Evolutionary conservation across 306 rosid genomes (phyloP).

Genomic region (Chamaecrista fasciculata): DNA sequence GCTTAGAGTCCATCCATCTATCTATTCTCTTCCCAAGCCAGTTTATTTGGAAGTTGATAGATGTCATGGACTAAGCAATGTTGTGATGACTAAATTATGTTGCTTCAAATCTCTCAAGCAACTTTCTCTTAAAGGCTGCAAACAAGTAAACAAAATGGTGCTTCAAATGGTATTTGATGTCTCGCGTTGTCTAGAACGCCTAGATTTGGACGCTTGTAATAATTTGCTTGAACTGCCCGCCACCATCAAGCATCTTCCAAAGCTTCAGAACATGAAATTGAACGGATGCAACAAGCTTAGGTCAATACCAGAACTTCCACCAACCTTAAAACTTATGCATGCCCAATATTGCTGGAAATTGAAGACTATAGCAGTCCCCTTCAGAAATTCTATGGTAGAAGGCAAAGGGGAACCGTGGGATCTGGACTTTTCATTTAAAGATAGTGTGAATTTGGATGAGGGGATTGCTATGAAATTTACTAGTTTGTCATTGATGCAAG

Average conservation of each 20-base stretch:
- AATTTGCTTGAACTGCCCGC: neutral
- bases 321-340: neutral
- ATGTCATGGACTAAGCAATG: too few relatives aligned
- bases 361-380: neutral
- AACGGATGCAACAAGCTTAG: neutral
- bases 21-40: too few relatives aligned
- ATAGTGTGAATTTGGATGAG: neutral
- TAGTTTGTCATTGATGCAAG: neutral
- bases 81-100: too few relatives aligned
- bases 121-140: too few relatives aligned
- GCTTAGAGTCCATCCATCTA: too few relatives aligned
- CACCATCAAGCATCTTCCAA: neutral
- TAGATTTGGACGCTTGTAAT: neutral
- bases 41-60: too few relatives aligned
- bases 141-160: too few relatives aligned
- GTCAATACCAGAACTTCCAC: constrained; percentile 14
- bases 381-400: too few relatives aligned
- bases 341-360: neutral
- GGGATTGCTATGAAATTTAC: neutral
- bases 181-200: too few relatives aligned
- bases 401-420: too few relatives aligned
- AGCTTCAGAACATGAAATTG: neutral
- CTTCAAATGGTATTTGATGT: too few relatives aligned
- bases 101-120: too few relatives aligned
- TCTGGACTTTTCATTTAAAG: constrained; percentile 12